Evolutionary conservation across 2,329 filamentous ascomycete genomes (phyloP).

Genomic region (Monosporascus sp.): DNA sequence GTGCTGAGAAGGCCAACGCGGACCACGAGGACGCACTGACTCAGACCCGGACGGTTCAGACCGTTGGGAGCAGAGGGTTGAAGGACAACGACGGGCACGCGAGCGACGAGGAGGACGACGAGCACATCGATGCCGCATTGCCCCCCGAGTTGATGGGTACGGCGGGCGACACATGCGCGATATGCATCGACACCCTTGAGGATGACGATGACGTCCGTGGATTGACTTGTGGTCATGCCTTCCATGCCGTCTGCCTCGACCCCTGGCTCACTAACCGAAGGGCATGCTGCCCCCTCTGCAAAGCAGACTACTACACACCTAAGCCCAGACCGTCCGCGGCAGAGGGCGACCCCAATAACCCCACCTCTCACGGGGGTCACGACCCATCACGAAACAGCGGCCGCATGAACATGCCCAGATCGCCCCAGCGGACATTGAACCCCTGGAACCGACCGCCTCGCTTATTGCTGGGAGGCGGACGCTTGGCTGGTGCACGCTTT

Average conservation of each 20-base stretch:
- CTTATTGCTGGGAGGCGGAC: conserved; percentile 6
- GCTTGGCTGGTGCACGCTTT: conserved; percentile 15
- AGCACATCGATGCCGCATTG: conserved; percentile 76
- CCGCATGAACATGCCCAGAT: conserved; percentile 43
- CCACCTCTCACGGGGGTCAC: conserved; percentile 19
- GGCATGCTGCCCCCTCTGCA: conserved; percentile 95
- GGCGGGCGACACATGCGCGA: conserved; percentile 89
- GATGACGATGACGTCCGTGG: conserved; percentile 95
- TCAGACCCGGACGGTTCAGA: conserved; percentile 13
- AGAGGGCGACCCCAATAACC: conserved; percentile 31
- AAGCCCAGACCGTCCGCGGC: conserved; percentile 65
- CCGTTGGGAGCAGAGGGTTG: conserved; percentile 14
- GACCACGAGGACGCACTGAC: conserved; percentile 12
- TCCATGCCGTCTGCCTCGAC: conserved; percentile 92
- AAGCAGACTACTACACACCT: conserved; percentile 93
- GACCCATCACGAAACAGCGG: conserved; percentile 32
- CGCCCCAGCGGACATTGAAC: conserved; percentile 33
- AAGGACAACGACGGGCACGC: conserved; percentile 20
- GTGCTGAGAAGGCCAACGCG: background rate
- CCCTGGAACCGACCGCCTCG: conserved; percentile 27
- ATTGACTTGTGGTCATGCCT: conserved; percentile 92
- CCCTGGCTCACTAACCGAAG: conserved; percentile 93
- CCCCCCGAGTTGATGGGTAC: conserved; percentile 75
- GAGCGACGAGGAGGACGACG: conserved; percentile 61
- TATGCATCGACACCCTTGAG: conserved; percentile 90